A percentile compares a stretch with the other conserved stretches of the same genome.
phyloP scores from a whole-genome alignment of 2,329 filamentous ascomycete genomes.

The Verticillium klebahnii region DNA sequence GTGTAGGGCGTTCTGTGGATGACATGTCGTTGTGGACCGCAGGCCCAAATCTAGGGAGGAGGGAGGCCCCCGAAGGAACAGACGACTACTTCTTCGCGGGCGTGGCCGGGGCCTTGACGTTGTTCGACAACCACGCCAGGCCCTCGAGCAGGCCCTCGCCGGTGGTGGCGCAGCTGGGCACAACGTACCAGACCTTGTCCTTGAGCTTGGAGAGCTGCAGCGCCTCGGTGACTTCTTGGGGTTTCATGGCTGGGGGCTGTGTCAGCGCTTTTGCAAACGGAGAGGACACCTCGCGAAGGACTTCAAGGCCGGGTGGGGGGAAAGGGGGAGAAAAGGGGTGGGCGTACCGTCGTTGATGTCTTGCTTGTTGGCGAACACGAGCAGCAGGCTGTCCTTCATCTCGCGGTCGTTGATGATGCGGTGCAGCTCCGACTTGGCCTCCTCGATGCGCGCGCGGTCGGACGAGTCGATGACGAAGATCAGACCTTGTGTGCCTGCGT shows the following conservation, averaged over 20 bases:
- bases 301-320: background rate
- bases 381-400: conserved; percentile 89
- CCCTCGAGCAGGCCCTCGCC: conserved; percentile 79
- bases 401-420: conserved; percentile 97
- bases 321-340: background rate
- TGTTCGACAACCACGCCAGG: conserved; percentile 78
- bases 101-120: conserved; percentile 63
- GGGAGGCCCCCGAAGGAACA: too few relatives aligned
- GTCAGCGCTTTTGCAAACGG: background rate
- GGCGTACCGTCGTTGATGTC: conserved; percentile 73
- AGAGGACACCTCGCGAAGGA: too few relatives aligned
- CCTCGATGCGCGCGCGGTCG: conserved; percentile 85
- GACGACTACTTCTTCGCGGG: conserved; percentile 48
- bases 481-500: conserved; percentile 82
- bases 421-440: conserved; percentile 89
- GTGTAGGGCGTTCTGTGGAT: background rate
- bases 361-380: conserved; percentile 99
- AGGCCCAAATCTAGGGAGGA: too few relatives aligned
- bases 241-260: conserved; percentile 61
- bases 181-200: conserved; percentile 81
- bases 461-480: conserved; percentile 99
- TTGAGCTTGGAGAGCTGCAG: conserved; percentile 73
- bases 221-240: conserved; percentile 72
- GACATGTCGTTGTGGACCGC: background rate
- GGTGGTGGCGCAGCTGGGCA: conserved; percentile 76